Percentiles rank a stretch among this genome's conserved stretches.
Evolutionary conservation across 768 basidiomycete species (phyloP).

Genomic region (Pleurotus djamor): DNA sequence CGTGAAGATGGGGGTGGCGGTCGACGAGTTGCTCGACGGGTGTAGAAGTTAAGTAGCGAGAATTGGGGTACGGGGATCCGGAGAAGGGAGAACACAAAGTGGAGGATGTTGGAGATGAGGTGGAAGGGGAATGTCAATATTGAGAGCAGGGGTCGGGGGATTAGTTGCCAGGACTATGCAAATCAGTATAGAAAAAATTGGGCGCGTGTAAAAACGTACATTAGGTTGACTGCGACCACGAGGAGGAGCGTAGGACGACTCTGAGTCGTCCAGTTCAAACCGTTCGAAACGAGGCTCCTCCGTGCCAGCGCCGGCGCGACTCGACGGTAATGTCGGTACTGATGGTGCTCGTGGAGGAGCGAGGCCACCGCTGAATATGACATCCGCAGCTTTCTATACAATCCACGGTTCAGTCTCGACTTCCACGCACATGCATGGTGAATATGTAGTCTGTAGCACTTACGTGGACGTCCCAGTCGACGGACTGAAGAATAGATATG

Average conservation of each 20-base stretch:
- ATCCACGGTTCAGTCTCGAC: neutral
- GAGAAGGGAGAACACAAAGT: conserved; percentile 64
- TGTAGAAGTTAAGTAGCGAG: conserved; percentile 43
- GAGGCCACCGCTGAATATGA: conserved; percentile 39
- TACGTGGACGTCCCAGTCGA: conserved; percentile 74
- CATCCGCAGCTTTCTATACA: conserved; percentile 53
- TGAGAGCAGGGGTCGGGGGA: conserved; percentile 38
- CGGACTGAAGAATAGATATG: conserved; percentile 55
- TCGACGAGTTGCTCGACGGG: conserved; percentile 30
- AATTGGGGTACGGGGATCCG: conserved; percentile 68
- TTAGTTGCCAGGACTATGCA: conserved; percentile 16
- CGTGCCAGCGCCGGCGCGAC: conserved; percentile 8
- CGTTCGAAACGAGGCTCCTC: conserved; percentile 21
- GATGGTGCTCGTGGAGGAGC: conserved; percentile 11
- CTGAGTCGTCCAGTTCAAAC: conserved; percentile 54
- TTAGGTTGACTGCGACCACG: conserved; percentile 9
- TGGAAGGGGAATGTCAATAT: conserved; percentile 60
- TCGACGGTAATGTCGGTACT: neutral
- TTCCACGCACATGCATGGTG: neutral
- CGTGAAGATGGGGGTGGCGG: conserved; percentile 33
- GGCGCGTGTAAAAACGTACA: conserved; percentile 11
- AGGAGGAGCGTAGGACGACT: conserved; percentile 20
- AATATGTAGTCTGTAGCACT: conserved; percentile 10
- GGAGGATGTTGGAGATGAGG: conserved; percentile 55
- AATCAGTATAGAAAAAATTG: conserved; percentile 9